These are phyloP conservation scores for Cladosporium sp. DNA, from an alignment of 2,329 filamentous ascomycete species.

Conservation along the genomic window DNA sequence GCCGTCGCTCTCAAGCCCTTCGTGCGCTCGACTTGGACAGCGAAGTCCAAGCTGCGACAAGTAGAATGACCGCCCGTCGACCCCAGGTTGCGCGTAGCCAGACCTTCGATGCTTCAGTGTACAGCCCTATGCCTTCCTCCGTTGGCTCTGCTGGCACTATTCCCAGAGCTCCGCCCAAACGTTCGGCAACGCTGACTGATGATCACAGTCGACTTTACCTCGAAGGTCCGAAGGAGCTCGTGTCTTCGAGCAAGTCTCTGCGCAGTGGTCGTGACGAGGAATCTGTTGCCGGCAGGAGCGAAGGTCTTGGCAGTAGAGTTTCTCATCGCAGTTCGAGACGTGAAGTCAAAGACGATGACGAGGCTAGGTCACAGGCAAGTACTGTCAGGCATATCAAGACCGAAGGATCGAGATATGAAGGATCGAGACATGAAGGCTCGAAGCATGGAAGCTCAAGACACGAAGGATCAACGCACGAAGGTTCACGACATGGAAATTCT, in stretches of 20 bases:
- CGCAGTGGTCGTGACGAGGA: conserved; percentile 31
- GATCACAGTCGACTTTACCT: conserved; percentile 4
- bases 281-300: conserved; percentile 5
- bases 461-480: background rate
- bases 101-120: conserved; percentile 24
- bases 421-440: background rate
- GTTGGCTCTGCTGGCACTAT: background rate
- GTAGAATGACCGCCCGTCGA: conserved; percentile 21
- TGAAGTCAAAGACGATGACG: background rate
- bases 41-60: conserved; percentile 22
- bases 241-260: conserved; percentile 4
- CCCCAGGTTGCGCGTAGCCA: conserved; percentile 21
- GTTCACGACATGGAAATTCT: background rate
- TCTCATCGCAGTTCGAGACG: conserved; percentile 1
- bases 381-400: conserved; percentile 5
- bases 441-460: background rate
- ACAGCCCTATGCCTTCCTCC: conserved; percentile 15
- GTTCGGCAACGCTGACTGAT: conserved; percentile 5
- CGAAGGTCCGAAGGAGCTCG: conserved; percentile 1
- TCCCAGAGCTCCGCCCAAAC: background rate
- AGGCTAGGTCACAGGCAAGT: conserved; percentile 4
- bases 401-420: background rate
- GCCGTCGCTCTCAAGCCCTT: conserved; percentile 18
- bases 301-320: background rate
- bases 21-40: conserved; percentile 18